Conservation (phyloP, 371 early-diverging fungal species). For the Actinomucor elegans region DNA sequence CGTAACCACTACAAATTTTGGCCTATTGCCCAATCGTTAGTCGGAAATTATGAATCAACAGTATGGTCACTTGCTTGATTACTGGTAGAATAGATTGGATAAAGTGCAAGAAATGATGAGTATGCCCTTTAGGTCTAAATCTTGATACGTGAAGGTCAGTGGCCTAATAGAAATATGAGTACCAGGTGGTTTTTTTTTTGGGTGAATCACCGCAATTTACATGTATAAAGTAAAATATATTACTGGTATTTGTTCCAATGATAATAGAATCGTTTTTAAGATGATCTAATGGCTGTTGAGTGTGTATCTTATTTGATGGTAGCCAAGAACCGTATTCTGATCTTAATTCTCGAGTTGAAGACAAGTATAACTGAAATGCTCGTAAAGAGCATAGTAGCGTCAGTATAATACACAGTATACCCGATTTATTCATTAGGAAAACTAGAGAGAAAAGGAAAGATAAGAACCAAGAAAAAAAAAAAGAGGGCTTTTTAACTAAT, state of each 20-base stretch:
- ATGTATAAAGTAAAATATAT: conserved; percentile 68
- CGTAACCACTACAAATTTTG: conserved; percentile 67
- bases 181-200: background rate
- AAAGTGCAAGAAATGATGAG: conserved; percentile 75
- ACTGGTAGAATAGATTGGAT: conserved; percentile 70
- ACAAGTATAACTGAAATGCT: conserved; percentile 28
- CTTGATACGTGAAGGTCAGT: conserved; percentile 87
- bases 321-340: conserved; percentile 13
- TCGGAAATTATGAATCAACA: background rate
- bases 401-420: conserved; percentile 7
- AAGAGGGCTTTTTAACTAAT: background rate
- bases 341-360: conserved; percentile 29
- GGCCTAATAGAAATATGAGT: conserved; percentile 45
- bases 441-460: background rate
- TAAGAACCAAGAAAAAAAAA: conserved; percentile 1
- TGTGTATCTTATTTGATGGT: conserved; percentile 2
- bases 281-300: conserved; percentile 4
- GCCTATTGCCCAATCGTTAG: conserved; percentile 29
- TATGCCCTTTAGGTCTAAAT: conserved; percentile 63
- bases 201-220: conserved; percentile 14
- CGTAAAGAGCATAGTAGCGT: conserved; percentile 23
- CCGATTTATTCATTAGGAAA: conserved; percentile 4
- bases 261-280: conserved; percentile 12
- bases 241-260: conserved; percentile 46
- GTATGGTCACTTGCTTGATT: conserved; percentile 34